Base-by-base conservation (phyloP, 2,329 filamentous ascomycete genomes). In the Fusarium domesticum region DNA sequence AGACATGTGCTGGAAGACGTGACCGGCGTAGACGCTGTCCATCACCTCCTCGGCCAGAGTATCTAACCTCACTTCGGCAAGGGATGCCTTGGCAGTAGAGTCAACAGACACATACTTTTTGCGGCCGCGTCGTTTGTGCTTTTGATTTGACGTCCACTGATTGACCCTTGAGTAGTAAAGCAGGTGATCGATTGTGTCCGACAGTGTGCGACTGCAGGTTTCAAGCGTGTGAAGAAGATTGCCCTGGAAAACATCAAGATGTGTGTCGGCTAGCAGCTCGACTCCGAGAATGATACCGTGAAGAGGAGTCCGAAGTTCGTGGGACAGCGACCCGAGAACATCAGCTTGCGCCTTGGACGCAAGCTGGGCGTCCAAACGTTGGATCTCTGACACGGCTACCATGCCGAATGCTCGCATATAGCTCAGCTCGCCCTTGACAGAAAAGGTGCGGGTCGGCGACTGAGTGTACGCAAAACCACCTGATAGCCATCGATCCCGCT, bases 291-390 rank as follows among this genome's bases (percentile, higher is more conserved):
- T 64, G 33, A 84, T 73, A 3, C 80, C 81, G 47, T 84, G 80
- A 1, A 84, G 63, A 0, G 81, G 80, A 4, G 76, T 80, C 5
- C 80, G 70, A 17, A 84, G 64, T 56, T 84, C 81, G 55, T 84
- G 81, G 6, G 76, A 80, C 11, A 84, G 74, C 2, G 76, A 81
- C 2, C 77, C 75, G 16, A 84, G 72, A 36, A 81, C 75, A 42
- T 82, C 78, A 1, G 74, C 73, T 56, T 81, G 80, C 31, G 76
- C 74, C 45, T 67, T 71, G 37, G 72, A 69, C 1, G 68, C 65
- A 10, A 61, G 56, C 4, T 60, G 41, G 1, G 64, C 56, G 15
- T 70, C 62, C 15, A 78, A 51, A 3, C 75, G 67, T 1, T 73
- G 70, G 5, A 83, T 65, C 45, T 84, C 79, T 0, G 76, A 71